Conservation (phyloP, 176 grass and related monocot genomes). For the Aegilops sharonensis region DNA sequence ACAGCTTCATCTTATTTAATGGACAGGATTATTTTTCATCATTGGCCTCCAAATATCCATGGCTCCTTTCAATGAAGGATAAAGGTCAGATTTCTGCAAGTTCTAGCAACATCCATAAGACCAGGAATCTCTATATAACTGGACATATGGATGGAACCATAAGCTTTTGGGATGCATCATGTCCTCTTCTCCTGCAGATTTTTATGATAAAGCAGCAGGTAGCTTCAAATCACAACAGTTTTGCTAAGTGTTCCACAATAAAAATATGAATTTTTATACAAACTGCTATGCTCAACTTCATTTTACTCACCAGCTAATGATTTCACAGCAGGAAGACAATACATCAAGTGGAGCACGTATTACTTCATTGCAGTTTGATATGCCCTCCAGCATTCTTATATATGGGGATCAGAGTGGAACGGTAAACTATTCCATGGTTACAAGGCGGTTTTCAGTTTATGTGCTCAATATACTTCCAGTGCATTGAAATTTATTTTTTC, state of each 20-base stretch:
- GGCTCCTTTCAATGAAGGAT: conserved; percentile 72
- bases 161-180: conserved; percentile 95
- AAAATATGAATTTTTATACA: background rate
- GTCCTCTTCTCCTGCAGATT: conserved; percentile 66
- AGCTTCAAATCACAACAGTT: conserved; percentile 21
- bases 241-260: conserved; percentile 14
- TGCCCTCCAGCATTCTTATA: conserved; percentile 66
- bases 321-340: conserved; percentile 63
- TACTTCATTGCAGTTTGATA: conserved; percentile 88
- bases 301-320: conserved; percentile 11
- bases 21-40: conserved; percentile 57
- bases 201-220: conserved; percentile 89
- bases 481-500: conserved; percentile 15
- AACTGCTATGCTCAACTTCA: conserved; percentile 6
- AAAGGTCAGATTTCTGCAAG: conserved; percentile 53
- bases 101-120: conserved; percentile 55
- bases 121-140: conserved; percentile 77
- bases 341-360: conserved; percentile 41
- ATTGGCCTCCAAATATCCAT: conserved; percentile 60
- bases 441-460: background rate
- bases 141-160: conserved; percentile 90
- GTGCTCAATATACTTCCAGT: conserved; percentile 18
- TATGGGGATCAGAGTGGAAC: conserved; percentile 68
- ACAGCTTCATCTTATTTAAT: conserved; percentile 18
- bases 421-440: conserved; percentile 35